A percentile compares a stretch with the other conserved stretches of the same genome.
Conservation (phyloP, 169 alveolate genomes). For the Ichthyophthirius multifiliis region DNA sequence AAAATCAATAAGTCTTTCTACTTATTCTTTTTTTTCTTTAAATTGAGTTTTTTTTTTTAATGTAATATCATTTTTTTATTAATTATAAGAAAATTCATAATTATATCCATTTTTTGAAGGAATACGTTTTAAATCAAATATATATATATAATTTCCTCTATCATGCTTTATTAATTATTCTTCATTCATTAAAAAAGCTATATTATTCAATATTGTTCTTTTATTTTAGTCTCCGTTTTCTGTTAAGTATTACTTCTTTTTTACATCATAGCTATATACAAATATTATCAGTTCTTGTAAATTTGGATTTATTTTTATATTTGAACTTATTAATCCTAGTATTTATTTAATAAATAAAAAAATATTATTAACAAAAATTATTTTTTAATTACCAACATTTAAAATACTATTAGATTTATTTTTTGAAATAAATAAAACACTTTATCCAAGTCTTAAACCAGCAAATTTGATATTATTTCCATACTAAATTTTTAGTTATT, state of each 20-base stretch:
- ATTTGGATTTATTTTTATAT: neutral
- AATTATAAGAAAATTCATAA: neutral
- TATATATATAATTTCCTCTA: neutral
- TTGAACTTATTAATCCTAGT: neutral
- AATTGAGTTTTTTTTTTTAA: neutral
- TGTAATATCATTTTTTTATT: neutral
- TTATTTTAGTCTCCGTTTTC: conserved; percentile 2
- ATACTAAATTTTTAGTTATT: neutral
- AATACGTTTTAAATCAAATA: conserved; percentile 1
- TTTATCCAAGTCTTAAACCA: neutral
- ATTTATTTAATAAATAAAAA: neutral
- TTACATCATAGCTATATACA: neutral
- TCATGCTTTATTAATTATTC: neutral
- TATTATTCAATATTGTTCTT: neutral
- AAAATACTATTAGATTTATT: neutral
- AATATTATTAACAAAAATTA: neutral
- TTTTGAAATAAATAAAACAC: neutral
- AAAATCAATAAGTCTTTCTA: neutral
- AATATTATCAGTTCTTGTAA: neutral
- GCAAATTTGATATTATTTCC: neutral
- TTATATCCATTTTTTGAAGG: neutral
- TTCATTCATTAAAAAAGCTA: neutral
- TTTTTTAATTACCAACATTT: neutral
- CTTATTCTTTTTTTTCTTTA: neutral
- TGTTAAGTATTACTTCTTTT: neutral